Evolutionary conservation across 2,329 filamentous ascomycete species (phyloP).

Genomic region (Zopfia rhizophila): DNA sequence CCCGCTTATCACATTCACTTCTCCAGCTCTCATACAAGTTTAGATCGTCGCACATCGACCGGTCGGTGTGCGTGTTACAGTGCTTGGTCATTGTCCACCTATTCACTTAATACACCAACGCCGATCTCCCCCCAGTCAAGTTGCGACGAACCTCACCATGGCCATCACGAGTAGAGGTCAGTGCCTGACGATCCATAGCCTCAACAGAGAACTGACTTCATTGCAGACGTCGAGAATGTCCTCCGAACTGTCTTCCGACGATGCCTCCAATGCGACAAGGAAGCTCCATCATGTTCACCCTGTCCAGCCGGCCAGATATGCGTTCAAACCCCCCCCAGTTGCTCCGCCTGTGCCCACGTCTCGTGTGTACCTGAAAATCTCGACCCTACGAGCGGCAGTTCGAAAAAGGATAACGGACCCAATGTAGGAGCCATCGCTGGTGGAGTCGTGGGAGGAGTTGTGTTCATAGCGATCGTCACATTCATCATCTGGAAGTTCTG

Average conservation of each 20-base stretch:
- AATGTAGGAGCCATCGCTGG: slow-evolving; percentile 89
- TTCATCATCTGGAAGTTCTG: slow-evolving; percentile 90
- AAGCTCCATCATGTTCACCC: slow-evolving; percentile 66
- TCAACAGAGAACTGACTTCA: slow-evolving; percentile 17
- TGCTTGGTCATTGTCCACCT: slow-evolving; percentile 9
- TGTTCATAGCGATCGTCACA: slow-evolving; percentile 76
- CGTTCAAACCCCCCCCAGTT: slow-evolving; percentile 68
- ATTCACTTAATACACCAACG: slow-evolving; percentile 12
- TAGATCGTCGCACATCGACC: slow-evolving; percentile 20
- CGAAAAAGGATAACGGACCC: slow-evolving; percentile 57
- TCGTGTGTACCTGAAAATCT: slow-evolving; percentile 61
- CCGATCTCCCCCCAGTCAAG: slow-evolving; percentile 12
- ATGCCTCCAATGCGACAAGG: slow-evolving; percentile 67
- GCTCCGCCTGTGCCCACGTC: slow-evolving; percentile 68
- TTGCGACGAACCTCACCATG: slow-evolving; percentile 23
- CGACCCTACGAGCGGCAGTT: slow-evolving; percentile 44
- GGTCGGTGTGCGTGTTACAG: slow-evolving; percentile 17
- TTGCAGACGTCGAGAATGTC: slow-evolving; percentile 48
- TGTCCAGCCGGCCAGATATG: slow-evolving; percentile 68
- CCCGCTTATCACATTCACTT: slow-evolving; percentile 5
- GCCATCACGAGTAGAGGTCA: slow-evolving; percentile 26
- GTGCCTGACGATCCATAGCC: slow-evolving; percentile 7
- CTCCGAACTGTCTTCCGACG: slow-evolving; percentile 63
- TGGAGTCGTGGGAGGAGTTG: slow-evolving; percentile 86
- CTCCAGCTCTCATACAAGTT: background rate